These are phyloP conservation scores for Dendrobium chrysotoxum DNA, from an alignment of 106 monocot genomes.

Conservation along the genomic window DNA sequence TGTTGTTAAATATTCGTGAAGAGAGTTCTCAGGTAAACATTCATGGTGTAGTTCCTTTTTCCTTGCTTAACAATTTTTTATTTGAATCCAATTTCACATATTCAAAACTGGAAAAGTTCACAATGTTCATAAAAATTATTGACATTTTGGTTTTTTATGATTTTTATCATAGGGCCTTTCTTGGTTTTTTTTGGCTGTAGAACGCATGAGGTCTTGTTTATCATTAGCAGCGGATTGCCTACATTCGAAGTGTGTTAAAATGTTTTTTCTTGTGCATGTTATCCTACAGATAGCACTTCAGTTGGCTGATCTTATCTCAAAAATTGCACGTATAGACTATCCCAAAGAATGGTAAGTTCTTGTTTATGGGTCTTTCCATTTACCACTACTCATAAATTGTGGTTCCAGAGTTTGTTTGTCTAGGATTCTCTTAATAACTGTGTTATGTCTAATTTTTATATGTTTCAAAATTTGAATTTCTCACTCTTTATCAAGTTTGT, in stretches of 20 bases:
- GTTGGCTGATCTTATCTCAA: slow-evolving; percentile 82
- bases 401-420: neutral
- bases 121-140: neutral
- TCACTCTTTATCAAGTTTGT: neutral
- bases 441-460: neutral
- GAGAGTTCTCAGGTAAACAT: slow-evolving; percentile 70
- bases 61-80: neutral
- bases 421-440: neutral
- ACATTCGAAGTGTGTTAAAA: neutral
- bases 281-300: slow-evolving; percentile 71
- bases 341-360: slow-evolving; percentile 85
- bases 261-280: slow-evolving; percentile 3
- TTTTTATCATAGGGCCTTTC: neutral
- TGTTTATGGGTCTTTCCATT: neutral
- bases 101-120: neutral
- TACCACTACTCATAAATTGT: neutral
- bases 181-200: neutral
- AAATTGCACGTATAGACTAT: slow-evolving; percentile 97
- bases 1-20: slow-evolving; percentile 75
- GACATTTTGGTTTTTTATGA: neutral
- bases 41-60: neutral
- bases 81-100: neutral
- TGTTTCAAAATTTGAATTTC: neutral
- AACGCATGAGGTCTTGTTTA: neutral
- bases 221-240: neutral